A percentile compares a stretch with the other conserved stretches of the same genome.
Evolutionary conservation across 805 yeast species (phyloP).

Genomic region (Spathaspora passalidarum): DNA sequence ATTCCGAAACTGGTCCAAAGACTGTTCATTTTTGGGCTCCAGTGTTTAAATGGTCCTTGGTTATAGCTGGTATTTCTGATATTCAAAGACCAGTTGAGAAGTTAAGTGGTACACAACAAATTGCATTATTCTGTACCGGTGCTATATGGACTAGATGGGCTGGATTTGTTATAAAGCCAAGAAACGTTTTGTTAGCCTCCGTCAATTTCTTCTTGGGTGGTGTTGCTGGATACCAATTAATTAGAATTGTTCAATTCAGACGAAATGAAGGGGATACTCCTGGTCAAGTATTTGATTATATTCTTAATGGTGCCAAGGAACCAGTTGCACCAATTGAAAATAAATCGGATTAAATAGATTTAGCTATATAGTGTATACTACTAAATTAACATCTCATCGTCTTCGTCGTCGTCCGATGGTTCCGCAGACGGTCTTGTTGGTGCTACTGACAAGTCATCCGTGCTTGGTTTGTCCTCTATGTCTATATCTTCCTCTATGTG

Average conservation of each 20-base stretch:
- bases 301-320: conserved; percentile 46
- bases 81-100: conserved; percentile 87
- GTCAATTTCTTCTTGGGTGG: conserved; percentile 91
- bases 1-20: conserved; percentile 90
- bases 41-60: conserved; percentile 75
- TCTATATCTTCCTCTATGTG: neutral
- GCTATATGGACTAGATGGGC: conserved; percentile 99
- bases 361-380: neutral
- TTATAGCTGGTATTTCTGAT: conserved; percentile 87
- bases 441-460: neutral
- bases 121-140: conserved; percentile 87
- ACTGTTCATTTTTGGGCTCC: conserved; percentile 97
- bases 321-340: conserved; percentile 2
- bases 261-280: conserved; percentile 58
- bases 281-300: conserved; percentile 54
- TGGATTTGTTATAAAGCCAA: conserved; percentile 80
- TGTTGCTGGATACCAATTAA: conserved; percentile 83
- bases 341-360: too few relatives aligned
- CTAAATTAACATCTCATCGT: neutral
- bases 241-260: conserved; percentile 71
- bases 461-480: neutral
- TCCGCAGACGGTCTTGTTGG: neutral
- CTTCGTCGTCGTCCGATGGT: neutral
- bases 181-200: conserved; percentile 81
- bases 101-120: conserved; percentile 84